phyloP scores from a whole-genome alignment of 257 asterid species.

The Solanum clarkiae region DNA sequence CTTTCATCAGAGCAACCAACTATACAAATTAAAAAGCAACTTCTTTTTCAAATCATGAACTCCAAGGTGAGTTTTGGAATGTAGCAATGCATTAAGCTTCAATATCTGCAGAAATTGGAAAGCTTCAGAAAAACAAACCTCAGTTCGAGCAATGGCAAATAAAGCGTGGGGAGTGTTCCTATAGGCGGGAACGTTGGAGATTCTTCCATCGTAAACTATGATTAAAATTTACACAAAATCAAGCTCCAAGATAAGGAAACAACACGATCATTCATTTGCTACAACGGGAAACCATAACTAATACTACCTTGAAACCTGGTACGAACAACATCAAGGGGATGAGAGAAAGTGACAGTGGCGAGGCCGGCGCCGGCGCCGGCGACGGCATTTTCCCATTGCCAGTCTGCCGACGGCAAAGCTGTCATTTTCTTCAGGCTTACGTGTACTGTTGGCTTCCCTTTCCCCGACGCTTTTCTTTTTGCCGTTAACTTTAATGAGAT shows the following conservation, averaged over 20 bases:
- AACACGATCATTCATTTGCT: neutral
- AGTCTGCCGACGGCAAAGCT: constrained; percentile 40
- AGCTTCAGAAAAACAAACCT: constrained; percentile 33
- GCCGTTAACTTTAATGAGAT: neutral
- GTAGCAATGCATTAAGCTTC: neutral
- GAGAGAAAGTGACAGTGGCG: constrained; percentile 72
- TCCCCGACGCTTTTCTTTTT: neutral
- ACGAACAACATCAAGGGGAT: constrained; percentile 94
- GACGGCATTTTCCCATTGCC: constrained; percentile 96
- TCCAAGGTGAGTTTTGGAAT: neutral
- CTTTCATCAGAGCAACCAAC: neutral
- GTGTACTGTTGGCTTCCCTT: neutral
- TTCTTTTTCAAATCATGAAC: neutral
- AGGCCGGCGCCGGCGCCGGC: constrained; percentile 92
- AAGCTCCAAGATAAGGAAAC: neutral
- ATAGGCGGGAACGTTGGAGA: constrained; percentile 47
- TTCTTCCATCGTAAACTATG: constrained; percentile 75
- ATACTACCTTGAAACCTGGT: constrained; percentile 86
- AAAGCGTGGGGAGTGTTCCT: constrained; percentile 86
- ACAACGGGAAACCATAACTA: neutral
- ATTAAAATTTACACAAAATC: neutral
- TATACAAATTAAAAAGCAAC: neutral
- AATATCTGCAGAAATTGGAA: neutral
- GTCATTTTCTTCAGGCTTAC: constrained; percentile 1
- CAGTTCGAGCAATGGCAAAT: constrained; percentile 67